Conservation (phyloP, 1,139 yeast species). For the Hemisphaericaspora subhashii region DNA sequence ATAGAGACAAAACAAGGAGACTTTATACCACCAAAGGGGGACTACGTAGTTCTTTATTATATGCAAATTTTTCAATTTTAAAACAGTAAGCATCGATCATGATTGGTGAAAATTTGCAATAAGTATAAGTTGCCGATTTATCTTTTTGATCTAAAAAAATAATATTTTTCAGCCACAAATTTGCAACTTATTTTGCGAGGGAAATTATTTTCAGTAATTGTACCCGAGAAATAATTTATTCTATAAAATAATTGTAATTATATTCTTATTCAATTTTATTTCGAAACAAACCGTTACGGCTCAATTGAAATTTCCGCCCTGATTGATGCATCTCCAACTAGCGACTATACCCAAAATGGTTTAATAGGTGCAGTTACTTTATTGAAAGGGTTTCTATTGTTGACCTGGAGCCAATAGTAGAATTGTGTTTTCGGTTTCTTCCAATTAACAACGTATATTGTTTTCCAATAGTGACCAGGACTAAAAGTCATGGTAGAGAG, state of each 20-base stretch:
- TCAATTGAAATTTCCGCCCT: background rate
- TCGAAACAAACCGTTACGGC: background rate
- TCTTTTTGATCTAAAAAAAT: constrained; percentile 2
- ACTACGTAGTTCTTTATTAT: too few species aligned
- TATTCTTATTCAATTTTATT: background rate
- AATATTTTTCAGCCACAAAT: background rate
- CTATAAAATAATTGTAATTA: too few species aligned
- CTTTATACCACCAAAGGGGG: too few species aligned
- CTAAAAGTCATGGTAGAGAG: too few species aligned
- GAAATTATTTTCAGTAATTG: background rate
- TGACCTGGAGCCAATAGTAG: too few species aligned
- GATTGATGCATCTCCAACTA: background rate
- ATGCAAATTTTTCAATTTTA: too few species aligned
- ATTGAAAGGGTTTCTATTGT: too few species aligned
- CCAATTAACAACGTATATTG: too few species aligned
- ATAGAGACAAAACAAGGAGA: background rate
- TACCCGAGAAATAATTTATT: background rate
- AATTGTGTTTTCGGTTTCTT: too few species aligned
- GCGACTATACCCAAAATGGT: background rate
- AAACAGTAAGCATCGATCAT: too few species aligned
- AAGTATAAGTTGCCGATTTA: background rate
- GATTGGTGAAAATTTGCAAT: constrained; percentile 1
- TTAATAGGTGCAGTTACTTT: background rate
- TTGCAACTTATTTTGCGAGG: background rate
- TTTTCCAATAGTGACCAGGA: too few species aligned